These are phyloP conservation scores for Heliamphora pulchella DNA, from an alignment of 179 eudicot genomes.

Conservation along the genomic window DNA sequence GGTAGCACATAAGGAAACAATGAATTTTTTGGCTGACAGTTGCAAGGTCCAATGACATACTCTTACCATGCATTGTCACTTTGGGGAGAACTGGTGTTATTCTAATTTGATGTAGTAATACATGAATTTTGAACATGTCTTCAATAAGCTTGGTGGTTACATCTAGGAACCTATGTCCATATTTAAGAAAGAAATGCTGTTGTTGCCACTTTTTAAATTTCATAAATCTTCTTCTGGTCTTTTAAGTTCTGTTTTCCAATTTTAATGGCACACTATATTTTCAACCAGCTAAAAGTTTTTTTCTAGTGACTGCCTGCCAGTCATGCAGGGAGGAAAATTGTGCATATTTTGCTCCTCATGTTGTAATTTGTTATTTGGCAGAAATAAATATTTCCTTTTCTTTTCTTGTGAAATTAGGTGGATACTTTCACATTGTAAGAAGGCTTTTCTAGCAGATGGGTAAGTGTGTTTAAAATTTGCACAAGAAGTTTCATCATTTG, in stretches of 20 bases:
- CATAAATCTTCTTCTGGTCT: neutral
- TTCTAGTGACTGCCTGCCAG: no score
- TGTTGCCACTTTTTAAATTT: neutral
- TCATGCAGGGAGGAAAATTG: no score
- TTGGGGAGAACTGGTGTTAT: neutral
- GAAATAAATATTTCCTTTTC: neutral
- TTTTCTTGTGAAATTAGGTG: neutral
- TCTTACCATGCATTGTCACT: neutral
- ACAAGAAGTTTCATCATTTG: neutral
- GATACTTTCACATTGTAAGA: neutral
- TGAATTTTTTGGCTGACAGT: neutral
- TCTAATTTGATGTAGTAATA: neutral
- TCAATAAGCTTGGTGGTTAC: neutral
- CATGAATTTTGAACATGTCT: neutral
- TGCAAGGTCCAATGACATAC: neutral
- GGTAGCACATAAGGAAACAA: neutral
- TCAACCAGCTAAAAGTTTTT: neutral
- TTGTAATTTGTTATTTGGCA: no score
- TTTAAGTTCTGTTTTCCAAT: neutral
- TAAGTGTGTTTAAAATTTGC: neutral
- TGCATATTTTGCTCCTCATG: no score
- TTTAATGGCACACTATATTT: neutral
- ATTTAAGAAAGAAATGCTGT: conserved; percentile 5
- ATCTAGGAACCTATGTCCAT: neutral
- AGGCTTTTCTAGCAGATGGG: neutral